A percentile compares a stretch with the other conserved stretches of the same genome.
Evolutionary conservation across 83 land plant genomes (phyloP).

Genomic region (Picea mariana): DNA sequence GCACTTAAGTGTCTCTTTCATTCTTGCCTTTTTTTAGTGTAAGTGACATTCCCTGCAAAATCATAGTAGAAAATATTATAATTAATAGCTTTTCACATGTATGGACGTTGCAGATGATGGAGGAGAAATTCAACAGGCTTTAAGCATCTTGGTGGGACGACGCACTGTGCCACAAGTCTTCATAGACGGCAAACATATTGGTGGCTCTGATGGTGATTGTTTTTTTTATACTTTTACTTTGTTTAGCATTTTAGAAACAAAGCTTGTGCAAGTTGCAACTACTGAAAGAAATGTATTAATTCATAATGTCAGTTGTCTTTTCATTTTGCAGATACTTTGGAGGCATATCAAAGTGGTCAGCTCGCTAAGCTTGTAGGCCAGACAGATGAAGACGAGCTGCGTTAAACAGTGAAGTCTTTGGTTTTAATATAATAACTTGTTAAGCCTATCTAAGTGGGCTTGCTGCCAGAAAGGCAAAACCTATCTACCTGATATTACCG

Average conservation of each 20-base stretch:
- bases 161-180: slow-evolving; percentile 99
- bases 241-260: background rate
- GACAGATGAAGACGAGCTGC: slow-evolving; percentile 23
- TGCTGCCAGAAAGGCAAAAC: too few relatives aligned
- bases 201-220: slow-evolving; percentile 91
- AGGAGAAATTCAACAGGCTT: slow-evolving; percentile 71
- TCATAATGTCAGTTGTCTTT: background rate
- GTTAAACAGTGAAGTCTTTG: background rate
- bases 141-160: slow-evolving; percentile 62
- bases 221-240: background rate
- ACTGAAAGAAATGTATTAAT: background rate
- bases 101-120: slow-evolving; percentile 74
- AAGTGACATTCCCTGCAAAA: background rate
- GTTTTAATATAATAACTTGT: background rate
- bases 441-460: too few relatives aligned
- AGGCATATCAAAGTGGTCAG: slow-evolving; percentile 42
- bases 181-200: slow-evolving; percentile 86
- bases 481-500: too few relatives aligned
- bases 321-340: slow-evolving; percentile 32
- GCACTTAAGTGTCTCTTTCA: background rate
- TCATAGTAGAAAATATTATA: background rate
- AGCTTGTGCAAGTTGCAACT: background rate
- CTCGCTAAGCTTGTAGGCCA: slow-evolving; percentile 31
- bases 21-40: background rate
- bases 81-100: background rate